Conservation (phyloP, 192 early-diverging fungal species). For the Podila epicladia region DNA sequence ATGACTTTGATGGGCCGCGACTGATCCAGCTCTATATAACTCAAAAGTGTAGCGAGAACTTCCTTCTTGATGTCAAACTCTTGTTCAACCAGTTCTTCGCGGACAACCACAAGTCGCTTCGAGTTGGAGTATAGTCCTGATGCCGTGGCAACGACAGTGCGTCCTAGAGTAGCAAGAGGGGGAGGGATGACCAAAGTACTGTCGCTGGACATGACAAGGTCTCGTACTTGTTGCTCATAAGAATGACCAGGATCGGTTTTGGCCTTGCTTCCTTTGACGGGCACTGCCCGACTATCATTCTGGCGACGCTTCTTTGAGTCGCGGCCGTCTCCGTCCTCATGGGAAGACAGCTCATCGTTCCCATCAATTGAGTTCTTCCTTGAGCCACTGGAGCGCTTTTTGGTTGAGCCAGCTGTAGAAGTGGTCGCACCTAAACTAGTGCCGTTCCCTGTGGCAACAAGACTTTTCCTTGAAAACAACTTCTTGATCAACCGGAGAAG, state of each 20-base stretch:
- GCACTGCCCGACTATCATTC: constrained; percentile 18
- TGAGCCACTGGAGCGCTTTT: too few species aligned
- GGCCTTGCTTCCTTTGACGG: constrained; percentile 5
- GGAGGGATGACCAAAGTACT: constrained; percentile 38
- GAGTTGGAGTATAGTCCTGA: neutral
- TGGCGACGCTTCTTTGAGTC: constrained; percentile 28
- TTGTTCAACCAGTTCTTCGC: constrained; percentile 28
- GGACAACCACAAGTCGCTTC: constrained; percentile 30
- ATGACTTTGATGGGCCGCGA: constrained; percentile 36
- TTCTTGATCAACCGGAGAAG: constrained; percentile 38
- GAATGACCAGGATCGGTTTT: neutral
- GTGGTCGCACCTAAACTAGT: neutral
- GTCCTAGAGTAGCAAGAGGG: neutral
- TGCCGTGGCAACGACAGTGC: neutral
- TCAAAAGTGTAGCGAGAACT: constrained; percentile 39
- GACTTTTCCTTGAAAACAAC: constrained; percentile 33
- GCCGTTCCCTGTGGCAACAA: neutral
- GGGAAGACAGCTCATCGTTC: too few species aligned
- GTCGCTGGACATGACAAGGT: constrained; percentile 8
- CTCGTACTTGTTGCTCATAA: neutral
- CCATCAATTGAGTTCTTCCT: too few species aligned
- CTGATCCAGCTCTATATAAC: constrained; percentile 42
- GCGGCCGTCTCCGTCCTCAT: neutral
- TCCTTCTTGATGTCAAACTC: constrained; percentile 52
- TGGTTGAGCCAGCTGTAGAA: neutral